A percentile compares a stretch with the other conserved stretches of the same genome.
These are phyloP conservation scores for Bocquillonia castaneifolia DNA, from an alignment of 441 rosid species.

Conservation along the genomic window DNA sequence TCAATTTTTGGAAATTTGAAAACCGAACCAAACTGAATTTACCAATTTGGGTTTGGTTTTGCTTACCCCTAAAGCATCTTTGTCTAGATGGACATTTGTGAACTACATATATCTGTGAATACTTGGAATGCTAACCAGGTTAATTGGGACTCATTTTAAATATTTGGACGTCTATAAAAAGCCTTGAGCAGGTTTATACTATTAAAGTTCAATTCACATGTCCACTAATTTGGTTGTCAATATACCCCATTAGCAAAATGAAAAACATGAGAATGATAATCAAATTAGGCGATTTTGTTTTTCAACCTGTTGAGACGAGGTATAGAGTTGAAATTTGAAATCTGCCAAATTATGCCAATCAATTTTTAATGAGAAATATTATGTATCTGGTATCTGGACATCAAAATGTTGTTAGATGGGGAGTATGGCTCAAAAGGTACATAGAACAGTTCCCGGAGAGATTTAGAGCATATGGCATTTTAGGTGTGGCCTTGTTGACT, in stretches of 20 bases:
- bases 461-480: background rate
- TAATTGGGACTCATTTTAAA: background rate
- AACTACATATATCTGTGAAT: background rate
- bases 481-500: background rate
- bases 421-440: background rate
- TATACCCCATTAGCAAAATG: background rate
- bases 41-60: too few species aligned
- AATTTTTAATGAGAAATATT: too few species aligned
- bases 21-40: too few species aligned
- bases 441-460: background rate
- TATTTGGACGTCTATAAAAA: background rate
- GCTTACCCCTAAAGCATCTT: too few species aligned
- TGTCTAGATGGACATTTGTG: background rate
- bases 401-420: background rate
- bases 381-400: too few species aligned
- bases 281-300: background rate
- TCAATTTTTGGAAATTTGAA: too few species aligned
- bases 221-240: background rate
- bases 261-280: background rate
- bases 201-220: background rate
- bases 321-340: background rate
- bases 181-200: background rate
- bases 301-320: background rate
- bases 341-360: slow-evolving; percentile 4
- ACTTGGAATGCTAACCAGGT: background rate